These are phyloP conservation scores for Orobanche coerulescens DNA, from an alignment of 257 asterid species.

Conservation along the genomic window DNA sequence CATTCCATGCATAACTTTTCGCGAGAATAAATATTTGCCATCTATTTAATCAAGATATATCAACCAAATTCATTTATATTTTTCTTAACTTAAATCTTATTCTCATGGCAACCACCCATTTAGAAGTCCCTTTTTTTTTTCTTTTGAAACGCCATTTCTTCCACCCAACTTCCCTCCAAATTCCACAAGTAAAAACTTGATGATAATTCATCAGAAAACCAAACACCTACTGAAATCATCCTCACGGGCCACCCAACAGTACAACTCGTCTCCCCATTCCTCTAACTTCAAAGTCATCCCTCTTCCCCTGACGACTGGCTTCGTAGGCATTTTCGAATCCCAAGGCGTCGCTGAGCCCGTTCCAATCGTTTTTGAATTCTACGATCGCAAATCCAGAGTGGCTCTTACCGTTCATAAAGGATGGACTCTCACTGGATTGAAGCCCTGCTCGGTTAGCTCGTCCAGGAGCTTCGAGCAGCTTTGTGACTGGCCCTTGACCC, in stretches of 20 bases:
- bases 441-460: conserved; percentile 30
- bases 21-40: too few species aligned
- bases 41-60: too few species aligned
- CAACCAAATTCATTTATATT: too few species aligned
- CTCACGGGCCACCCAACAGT: conserved; percentile 38
- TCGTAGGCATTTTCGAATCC: conserved; percentile 44
- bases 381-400: conserved; percentile 45
- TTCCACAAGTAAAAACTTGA: neutral
- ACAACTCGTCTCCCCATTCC: conserved; percentile 19
- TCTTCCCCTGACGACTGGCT: conserved; percentile 32
- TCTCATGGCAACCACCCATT: too few species aligned
- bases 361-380: conserved; percentile 35
- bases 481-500: conserved; percentile 25
- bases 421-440: conserved; percentile 34
- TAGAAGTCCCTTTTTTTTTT: too few species aligned
- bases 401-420: conserved; percentile 34
- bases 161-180: too few species aligned
- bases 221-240: conserved; percentile 32
- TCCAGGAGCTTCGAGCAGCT: conserved; percentile 37
- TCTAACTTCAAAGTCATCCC: conserved; percentile 21
- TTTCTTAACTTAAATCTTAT: too few species aligned
- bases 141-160: neutral
- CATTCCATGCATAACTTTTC: too few species aligned
- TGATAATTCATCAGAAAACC: conserved; percentile 29
- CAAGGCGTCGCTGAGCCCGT: conserved; percentile 40